These are phyloP conservation scores for Biancaea sappan DNA, from an alignment of 306 rosid species.

Conservation along the genomic window DNA sequence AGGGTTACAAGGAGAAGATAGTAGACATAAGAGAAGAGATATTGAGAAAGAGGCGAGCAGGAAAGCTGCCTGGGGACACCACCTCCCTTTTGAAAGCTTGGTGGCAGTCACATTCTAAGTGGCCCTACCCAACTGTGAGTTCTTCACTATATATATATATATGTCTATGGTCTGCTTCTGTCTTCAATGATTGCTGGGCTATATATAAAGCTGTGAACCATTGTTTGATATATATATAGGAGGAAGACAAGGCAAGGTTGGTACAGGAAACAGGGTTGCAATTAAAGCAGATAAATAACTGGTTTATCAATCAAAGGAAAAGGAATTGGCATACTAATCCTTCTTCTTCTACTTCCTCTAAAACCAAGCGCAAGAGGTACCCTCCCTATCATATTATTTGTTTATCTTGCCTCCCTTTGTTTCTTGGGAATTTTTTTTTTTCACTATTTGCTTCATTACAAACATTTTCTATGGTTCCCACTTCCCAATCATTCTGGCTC, in stretches of 20 bases:
- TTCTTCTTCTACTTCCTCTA: conserved; percentile 58
- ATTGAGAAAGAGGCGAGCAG: conserved; percentile 90
- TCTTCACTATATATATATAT: conserved; percentile 5
- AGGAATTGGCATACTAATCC: conserved; percentile 90
- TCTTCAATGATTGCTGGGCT: too few relatives aligned
- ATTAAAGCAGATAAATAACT: conserved; percentile 61
- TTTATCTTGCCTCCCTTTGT: too few relatives aligned
- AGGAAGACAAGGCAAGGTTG: conserved; percentile 89
- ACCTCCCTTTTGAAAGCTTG: conserved; percentile 90
- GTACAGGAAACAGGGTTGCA: conserved; percentile 96
- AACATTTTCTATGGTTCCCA: too few relatives aligned
- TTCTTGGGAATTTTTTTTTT: too few relatives aligned
- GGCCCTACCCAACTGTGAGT: conserved; percentile 98
- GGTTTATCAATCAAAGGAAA: conserved; percentile 63
- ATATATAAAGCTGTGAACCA: conserved; percentile 26
- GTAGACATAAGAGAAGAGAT: conserved; percentile 92
- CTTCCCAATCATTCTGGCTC: too few relatives aligned
- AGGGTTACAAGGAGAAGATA: conserved; percentile 95
- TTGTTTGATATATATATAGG: conserved; percentile 44
- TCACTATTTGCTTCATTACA: too few relatives aligned
- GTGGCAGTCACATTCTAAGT: conserved; percentile 98
- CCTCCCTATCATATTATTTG: too few relatives aligned
- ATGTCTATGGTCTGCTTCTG: too few relatives aligned
- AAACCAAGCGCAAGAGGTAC: conserved; percentile 92
- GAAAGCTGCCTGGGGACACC: conserved; percentile 96